These are phyloP conservation scores for Hypoxylon fuscum DNA, from an alignment of 495 filamentous ascomycete species.

Conservation along the genomic window DNA sequence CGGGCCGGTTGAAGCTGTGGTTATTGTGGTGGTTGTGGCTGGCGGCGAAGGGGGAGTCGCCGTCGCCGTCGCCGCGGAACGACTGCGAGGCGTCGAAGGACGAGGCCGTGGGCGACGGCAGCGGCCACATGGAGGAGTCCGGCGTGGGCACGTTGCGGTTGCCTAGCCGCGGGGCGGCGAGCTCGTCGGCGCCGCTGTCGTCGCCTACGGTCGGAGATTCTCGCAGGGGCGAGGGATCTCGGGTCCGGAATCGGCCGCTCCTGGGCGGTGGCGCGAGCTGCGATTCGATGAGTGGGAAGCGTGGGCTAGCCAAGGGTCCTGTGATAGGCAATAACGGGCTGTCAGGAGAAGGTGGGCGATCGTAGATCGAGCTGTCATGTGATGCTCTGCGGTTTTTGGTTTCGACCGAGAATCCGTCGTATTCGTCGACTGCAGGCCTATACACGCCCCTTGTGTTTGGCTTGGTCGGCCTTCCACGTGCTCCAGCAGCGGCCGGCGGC, in stretches of 20 bases:
- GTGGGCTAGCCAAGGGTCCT: slow-evolving; percentile 40
- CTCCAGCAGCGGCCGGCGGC: slow-evolving; percentile 27
- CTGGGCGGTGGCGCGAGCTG: slow-evolving; percentile 31
- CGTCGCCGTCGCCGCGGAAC: slow-evolving; percentile 12
- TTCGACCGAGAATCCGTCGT: slow-evolving; percentile 12
- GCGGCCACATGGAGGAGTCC: slow-evolving; percentile 38
- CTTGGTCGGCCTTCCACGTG: slow-evolving; percentile 8
- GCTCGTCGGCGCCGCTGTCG: slow-evolving; percentile 38
- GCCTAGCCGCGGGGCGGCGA: slow-evolving; percentile 10
- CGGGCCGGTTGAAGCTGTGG: no score
- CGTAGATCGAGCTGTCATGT: slow-evolving; percentile 28
- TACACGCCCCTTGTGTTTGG: slow-evolving; percentile 27
- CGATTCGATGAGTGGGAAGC: slow-evolving; percentile 31
- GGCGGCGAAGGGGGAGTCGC: no score
- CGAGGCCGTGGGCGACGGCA: slow-evolving; percentile 32
- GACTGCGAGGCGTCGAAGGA: slow-evolving; percentile 29
- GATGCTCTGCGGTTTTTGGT: slow-evolving; percentile 22
- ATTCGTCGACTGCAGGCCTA: slow-evolving; percentile 27
- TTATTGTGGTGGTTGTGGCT: no score
- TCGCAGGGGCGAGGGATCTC: no score
- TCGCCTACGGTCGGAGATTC: slow-evolving; percentile 21
- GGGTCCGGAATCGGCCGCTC: not conserved
- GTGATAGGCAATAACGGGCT: slow-evolving; percentile 41
- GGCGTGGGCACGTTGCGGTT: slow-evolving; percentile 37
- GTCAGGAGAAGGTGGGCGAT: slow-evolving; percentile 40